These are phyloP conservation scores for Stromatinia cepivora DNA, from an alignment of 2,329 filamentous ascomycete species.

Conservation along the genomic window DNA sequence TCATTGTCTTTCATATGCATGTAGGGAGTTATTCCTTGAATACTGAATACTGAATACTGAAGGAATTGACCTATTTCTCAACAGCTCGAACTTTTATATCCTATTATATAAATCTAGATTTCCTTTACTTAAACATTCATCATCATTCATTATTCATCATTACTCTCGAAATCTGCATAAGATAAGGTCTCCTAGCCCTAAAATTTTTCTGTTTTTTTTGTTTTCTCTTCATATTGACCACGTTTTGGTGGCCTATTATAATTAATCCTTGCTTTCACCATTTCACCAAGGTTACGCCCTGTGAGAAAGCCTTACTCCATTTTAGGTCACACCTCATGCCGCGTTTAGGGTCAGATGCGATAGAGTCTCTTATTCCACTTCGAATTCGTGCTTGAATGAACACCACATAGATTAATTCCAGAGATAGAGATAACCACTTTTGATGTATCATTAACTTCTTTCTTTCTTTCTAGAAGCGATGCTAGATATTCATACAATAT, in stretches of 20 bases:
- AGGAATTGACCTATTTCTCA: neutral
- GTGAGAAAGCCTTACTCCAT: neutral
- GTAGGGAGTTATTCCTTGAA: too few species aligned
- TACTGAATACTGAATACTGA: too few species aligned
- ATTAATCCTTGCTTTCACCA: neutral
- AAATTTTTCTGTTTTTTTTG: neutral
- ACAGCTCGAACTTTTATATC: neutral
- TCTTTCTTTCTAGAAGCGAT: neutral
- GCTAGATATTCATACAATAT: neutral
- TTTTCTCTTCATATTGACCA: neutral
- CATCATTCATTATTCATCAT: neutral
- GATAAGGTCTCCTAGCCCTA: conserved; percentile 12
- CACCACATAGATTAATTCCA: neutral
- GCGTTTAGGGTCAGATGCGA: neutral
- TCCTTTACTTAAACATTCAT: too few species aligned
- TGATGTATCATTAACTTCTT: neutral
- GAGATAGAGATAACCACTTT: neutral
- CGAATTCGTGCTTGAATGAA: neutral
- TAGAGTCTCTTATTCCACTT: neutral
- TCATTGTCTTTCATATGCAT: neutral
- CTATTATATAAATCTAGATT: too few species aligned
- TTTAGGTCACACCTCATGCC: conserved; percentile 9
- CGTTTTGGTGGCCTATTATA: neutral
- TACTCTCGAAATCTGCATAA: neutral
- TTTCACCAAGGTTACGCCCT: conserved; percentile 6